phyloP scores from a whole-genome alignment of 2,329 filamentous ascomycete species.

The Aspergillus awamori region DNA sequence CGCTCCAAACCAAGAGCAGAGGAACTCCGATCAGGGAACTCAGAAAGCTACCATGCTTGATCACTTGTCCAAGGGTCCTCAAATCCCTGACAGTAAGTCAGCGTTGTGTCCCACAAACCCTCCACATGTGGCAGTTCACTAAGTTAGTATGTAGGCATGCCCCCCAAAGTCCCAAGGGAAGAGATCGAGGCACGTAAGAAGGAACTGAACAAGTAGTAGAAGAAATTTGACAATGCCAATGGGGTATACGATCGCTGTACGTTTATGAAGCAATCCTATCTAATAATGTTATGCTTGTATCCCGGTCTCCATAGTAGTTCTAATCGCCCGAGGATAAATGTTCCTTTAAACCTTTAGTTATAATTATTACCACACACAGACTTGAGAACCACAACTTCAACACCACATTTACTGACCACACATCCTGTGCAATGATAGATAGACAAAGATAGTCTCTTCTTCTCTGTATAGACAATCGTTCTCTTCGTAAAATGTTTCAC shows the following conservation, averaged over 20 bases:
- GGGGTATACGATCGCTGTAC: not conserved
- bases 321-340: not conserved
- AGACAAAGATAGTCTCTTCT: not conserved
- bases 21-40: slow-evolving; percentile 32
- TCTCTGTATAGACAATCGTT: not conserved
- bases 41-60: slow-evolving; percentile 40
- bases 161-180: slow-evolving; percentile 59
- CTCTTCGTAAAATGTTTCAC: not conserved
- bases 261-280: no score
- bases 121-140: not conserved
- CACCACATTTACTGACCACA: not conserved
- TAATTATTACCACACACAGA: no score
- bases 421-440: not conserved
- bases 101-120: not conserved
- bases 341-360: no score
- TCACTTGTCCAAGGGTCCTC: slow-evolving; percentile 48
- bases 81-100: slow-evolving; percentile 45
- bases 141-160: slow-evolving; percentile 36
- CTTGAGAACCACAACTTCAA: not conserved
- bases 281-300: not conserved
- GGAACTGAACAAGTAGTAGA: slow-evolving; percentile 63
- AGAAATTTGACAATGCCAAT: not conserved
- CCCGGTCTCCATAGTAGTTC: not conserved
- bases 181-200: slow-evolving; percentile 67
- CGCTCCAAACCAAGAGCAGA: slow-evolving; percentile 23